Evolutionary conservation across 352 stramenopile genomes (phyloP), one percentile per base, ranked within the genome.

Genomic region (Phytopythium helicoides): DNA sequence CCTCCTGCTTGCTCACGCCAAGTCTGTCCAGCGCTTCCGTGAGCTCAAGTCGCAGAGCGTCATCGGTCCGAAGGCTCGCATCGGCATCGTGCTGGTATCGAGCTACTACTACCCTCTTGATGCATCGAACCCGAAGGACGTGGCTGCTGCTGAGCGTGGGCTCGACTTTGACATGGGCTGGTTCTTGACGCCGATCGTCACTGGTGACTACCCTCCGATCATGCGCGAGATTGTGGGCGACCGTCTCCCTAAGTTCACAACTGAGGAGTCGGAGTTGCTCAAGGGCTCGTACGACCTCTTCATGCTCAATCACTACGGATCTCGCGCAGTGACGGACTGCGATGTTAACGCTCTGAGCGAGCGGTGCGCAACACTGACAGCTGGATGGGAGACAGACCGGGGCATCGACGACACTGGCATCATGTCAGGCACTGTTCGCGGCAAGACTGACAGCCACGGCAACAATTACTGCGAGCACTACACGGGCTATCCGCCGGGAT

Each of bases 261-360:
- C n/a, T n/a, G n/a, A n/a, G n/a, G n/a, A 53, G 56, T 75, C 6
- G 64, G 68, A 31, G 16, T 81, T 10, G 49, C n/a, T 98, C 18
- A 70, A 77, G 39, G 79, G 75, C 10, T 96, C 84, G 19, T 82
- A 81, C 56, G 95, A 98, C 49, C 89, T 98, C 48, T 86, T 98
- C 52, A 97, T 96, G 47, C 66, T 98, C 6, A 98, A 98, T 66
- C 88, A 98, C 65, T 98, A 98, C 70, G 70, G 72, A 36, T 68
- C 72, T 28, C 65, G 63, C 28, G 47, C 51, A 4, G 77, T 78
- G 11, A 69, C 64, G 0, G 67, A 88, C 61, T 81, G 68, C 40
- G 28, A 52, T 36, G 8, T 80, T 69, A 9, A 62, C 44, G 69
- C 44, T 47, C 52, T 2, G 56, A 70, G 16, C 59, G 76, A 1